Conservation (phyloP, 1,284 basidiomycete species). For the Puccinia novopanici region DNA sequence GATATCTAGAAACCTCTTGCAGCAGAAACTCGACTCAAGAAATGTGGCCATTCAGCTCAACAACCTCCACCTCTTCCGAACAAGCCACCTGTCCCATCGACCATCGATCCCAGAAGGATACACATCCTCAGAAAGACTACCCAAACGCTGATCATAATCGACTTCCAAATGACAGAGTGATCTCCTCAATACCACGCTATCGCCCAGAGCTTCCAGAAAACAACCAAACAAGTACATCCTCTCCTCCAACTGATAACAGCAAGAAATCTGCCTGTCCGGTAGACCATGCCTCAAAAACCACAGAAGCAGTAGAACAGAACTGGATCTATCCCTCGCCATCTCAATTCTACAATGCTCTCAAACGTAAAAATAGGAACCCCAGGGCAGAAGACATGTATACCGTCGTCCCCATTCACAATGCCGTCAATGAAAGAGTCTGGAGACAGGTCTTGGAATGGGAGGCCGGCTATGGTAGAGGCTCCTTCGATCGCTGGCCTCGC, state of each 20-base stretch:
- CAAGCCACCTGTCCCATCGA: constrained; percentile 16
- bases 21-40: neutral
- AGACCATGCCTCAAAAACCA: constrained; percentile 40
- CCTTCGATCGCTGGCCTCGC: constrained; percentile 49
- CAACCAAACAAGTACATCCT: constrained; percentile 25
- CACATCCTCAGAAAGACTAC: neutral
- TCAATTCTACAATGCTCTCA: constrained; percentile 94
- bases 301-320: constrained; percentile 31
- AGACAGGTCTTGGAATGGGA: constrained; percentile 88
- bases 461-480: constrained; percentile 53
- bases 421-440: constrained; percentile 98
- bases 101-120: neutral
- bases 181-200: constrained; percentile 80
- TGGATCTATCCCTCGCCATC: constrained; percentile 99
- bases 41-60: constrained; percentile 34
- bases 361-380: constrained; percentile 80
- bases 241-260: constrained; percentile 15
- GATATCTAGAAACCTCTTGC: neutral
- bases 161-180: constrained; percentile 65
- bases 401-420: constrained; percentile 97
- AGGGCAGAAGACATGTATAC: constrained; percentile 77
- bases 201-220: constrained; percentile 21
- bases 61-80: neutral
- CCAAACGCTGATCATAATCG: neutral
- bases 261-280: constrained; percentile 34